Evolutionary conservation across 768 basidiomycete genomes (phyloP), one percentile per base, ranked within the genome.

Genomic region (Tylopilus rubrobrunneus): DNA sequence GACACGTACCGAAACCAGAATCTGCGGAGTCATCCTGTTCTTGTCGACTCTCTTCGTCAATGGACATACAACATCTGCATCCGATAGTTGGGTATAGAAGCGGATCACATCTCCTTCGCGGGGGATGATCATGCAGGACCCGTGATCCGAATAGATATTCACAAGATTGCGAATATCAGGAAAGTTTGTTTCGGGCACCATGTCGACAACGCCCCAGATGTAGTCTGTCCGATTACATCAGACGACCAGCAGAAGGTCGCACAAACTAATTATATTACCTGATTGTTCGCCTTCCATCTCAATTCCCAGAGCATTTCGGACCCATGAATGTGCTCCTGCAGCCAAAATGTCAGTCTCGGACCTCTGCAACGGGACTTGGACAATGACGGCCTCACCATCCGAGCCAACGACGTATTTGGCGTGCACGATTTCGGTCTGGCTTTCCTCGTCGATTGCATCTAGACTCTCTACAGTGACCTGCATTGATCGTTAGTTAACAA

Each of bases 101-200:
- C 89, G 78, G 23, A 89, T 78, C 58, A 77, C 78, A 65, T 85
- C 84, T 2, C 72, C 79, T 62, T 87, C 84, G 28, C 89, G 78
- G 0, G 89, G 89, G 48, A 92, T 87, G 41, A 87, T 64, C 82
- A 90, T 85, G 53, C 83, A 82, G 0, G 85, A 82, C 1, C 86
- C 84, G 46, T 80, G 76, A 28, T 76, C 75, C 0, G 87, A 89
- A 66, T 90, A 86, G 19, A 90, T 79, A 1, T 72, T 82, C 44
- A 73, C 73, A 57, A 74, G 77, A 49, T 83, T 83, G 14, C 87
- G 81, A 53, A 87, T 83, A 63, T 91, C 87, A 0, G 89, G 89
- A 55, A 90, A 88, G 63, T 89, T 74, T 2, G 87, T 89, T n/a
- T 83, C 77, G 0, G 85, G 84, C 19, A 80, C 62, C 51, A 82